Evolutionary conservation across 2,329 filamentous ascomycete genomes (phyloP), one percentile per base, ranked within the genome.

Genomic region (Ophiostoma novo-ulmi): DNA sequence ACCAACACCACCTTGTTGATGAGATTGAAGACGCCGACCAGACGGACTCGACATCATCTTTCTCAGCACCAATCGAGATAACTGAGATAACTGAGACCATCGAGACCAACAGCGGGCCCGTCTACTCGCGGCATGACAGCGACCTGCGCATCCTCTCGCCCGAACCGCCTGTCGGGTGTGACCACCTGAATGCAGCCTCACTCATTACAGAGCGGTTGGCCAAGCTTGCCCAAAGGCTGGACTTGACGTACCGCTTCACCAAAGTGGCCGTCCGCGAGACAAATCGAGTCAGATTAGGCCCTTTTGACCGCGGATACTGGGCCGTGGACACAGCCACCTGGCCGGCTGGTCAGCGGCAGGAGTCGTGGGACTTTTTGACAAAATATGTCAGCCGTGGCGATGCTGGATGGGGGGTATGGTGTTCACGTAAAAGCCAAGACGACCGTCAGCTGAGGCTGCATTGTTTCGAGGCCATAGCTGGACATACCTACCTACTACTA

Each of bases 241-340:
- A 85, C 20, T 79, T 88, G 4, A 73, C 79, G 0, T 82, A 81
- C 2, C 83, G 85, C 3, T 92, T 86, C 78, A 5, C 88, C 89
- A 0, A 74, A n/a, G 36, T 31, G 39, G 31, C 31, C 31, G 11
- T 58, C 7, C 3, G 58, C 22, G 41, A 39, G 31, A 20, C 5
- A n/a, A 31, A 11, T 6, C 79, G 80, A 82, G 89, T 4, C 76
- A 78, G 35, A 0, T 79, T 90, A 1, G 79, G 83, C 2, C 79
- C 80, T 0, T 85, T 90, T 52, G 93, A 97, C 77, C 85, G 94
- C 20, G 94, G 93, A 0, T 88, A 91, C 78, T 97, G 94, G 94
- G 78, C 82, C 2, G 75, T 97, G 5, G 81, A 88, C 73, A 88
- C 85, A 74, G 76, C 79, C 0, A 68, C 74, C 0, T 93, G 90